Conservation (phyloP, 169 alveolate genomes). For the Cyclospora cayetanensis region DNA sequence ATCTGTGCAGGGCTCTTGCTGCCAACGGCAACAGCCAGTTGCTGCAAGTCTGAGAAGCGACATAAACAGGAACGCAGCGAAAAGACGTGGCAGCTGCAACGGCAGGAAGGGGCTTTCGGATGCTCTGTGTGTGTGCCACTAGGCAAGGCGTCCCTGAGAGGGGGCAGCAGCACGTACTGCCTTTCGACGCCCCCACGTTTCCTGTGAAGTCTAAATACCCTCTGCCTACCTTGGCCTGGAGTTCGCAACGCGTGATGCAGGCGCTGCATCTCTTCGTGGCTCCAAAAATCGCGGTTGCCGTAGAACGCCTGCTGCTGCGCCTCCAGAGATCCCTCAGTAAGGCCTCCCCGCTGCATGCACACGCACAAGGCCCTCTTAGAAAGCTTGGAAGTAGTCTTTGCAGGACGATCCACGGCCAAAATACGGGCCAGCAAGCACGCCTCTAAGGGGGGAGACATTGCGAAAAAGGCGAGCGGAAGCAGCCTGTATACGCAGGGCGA, state of each 20-base stretch:
- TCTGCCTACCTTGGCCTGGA: constrained; percentile 51
- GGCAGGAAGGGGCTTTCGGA: not conserved
- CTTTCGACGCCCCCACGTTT: not conserved
- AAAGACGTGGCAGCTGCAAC: not conserved
- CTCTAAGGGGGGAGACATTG: too few species aligned
- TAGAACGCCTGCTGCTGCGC: constrained; percentile 43
- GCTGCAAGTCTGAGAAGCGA: constrained; percentile 50
- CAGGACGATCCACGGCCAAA: too few species aligned
- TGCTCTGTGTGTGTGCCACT: not conserved
- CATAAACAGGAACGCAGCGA: not conserved
- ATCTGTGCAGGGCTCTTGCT: constrained; percentile 62
- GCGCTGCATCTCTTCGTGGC: constrained; percentile 68
- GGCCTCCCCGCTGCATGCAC: constrained; percentile 46
- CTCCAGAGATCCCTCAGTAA: constrained; percentile 17
- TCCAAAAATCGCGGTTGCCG: constrained; percentile 64
- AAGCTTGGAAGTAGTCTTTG: too few species aligned
- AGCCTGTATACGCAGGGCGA: too few species aligned
- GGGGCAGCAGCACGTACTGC: not conserved
- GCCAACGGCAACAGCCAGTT: constrained; percentile 66
- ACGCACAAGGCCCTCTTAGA: not conserved
- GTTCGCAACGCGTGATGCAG: constrained; percentile 70
- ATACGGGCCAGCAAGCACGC: too few species aligned
- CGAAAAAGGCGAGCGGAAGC: too few species aligned
- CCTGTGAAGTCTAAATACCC: not conserved
- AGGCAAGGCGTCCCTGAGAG: not conserved